Conservation (phyloP, 1,139 yeast species). For the Suhomyces guaymorum region DNA sequence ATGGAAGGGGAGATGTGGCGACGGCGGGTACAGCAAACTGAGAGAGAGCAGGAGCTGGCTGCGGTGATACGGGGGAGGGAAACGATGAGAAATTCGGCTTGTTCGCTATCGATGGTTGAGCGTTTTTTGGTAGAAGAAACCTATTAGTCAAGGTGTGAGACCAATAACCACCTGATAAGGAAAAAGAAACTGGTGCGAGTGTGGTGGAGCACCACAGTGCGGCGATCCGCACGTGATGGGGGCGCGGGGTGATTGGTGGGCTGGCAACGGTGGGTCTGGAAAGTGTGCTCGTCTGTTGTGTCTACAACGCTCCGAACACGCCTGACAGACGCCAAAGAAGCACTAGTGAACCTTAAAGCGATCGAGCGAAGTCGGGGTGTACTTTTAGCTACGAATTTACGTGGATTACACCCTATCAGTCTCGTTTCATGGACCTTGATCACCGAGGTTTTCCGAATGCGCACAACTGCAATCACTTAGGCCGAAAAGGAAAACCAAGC, state of each 20-base stretch:
- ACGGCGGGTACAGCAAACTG: background rate
- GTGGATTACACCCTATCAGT: too few relatives aligned
- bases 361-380: too few relatives aligned
- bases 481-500: background rate
- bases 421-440: too few relatives aligned
- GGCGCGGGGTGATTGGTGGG: background rate
- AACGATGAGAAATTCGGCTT: background rate
- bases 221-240: slow-evolving; percentile 9
- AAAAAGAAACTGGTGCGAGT: slow-evolving; percentile 8
- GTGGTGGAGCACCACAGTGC: slow-evolving; percentile 13
- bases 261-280: too few relatives aligned
- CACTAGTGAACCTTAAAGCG: too few relatives aligned
- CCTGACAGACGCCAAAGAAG: too few relatives aligned
- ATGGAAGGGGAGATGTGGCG: background rate
- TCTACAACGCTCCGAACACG: too few relatives aligned
- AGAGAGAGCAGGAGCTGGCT: background rate
- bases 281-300: too few relatives aligned
- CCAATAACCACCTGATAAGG: slow-evolving; percentile 11
- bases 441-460: background rate
- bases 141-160: slow-evolving; percentile 10
- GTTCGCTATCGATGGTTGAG: too few relatives aligned
- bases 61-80: background rate
- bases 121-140: slow-evolving; percentile 1
- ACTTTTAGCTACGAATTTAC: too few relatives aligned
- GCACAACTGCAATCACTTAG: slow-evolving; percentile 3